Conservation (phyloP, 805 yeast species). For the Wickerhamiella vanderwaltii region DNA sequence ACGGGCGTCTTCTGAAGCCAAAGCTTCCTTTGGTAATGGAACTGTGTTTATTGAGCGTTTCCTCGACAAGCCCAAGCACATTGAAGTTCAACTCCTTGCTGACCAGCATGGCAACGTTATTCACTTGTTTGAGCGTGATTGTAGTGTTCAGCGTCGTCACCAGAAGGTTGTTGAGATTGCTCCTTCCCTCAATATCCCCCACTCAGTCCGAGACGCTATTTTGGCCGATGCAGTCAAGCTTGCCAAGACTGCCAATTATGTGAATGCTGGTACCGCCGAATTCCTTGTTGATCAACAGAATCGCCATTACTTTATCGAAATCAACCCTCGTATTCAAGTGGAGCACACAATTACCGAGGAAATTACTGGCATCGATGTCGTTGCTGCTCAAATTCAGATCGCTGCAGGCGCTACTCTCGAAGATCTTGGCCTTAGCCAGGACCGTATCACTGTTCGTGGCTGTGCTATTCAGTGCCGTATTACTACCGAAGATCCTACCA, state of each 20-base stretch:
- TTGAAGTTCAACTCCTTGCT: conserved; percentile 91
- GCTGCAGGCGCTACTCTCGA: conserved; percentile 95
- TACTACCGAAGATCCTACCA: conserved; percentile 95
- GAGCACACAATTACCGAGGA: conserved; percentile 99
- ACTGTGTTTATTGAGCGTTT: conserved; percentile 96
- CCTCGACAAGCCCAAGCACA: conserved; percentile 90
- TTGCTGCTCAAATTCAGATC: conserved; percentile 96
- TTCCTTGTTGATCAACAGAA: conserved; percentile 85
- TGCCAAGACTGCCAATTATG: conserved; percentile 77
- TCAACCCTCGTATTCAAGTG: conserved; percentile 95
- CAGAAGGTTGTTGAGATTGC: conserved; percentile 98
- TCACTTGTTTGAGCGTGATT: conserved; percentile 93
- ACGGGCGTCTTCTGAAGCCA: conserved; percentile 91
- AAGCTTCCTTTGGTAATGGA: conserved; percentile 94
- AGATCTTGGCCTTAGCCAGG: conserved; percentile 87
- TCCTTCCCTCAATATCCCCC: conserved; percentile 85
- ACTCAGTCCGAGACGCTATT: conserved; percentile 77
- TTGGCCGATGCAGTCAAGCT: conserved; percentile 88
- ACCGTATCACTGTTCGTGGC: conserved; percentile 89
- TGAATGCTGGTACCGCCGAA: conserved; percentile 98
- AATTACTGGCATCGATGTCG: conserved; percentile 94
- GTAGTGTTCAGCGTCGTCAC: conserved; percentile 99
- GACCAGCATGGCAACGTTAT: conserved; percentile 90
- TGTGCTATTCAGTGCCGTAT: conserved; percentile 98
- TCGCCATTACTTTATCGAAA: conserved; percentile 95